These are phyloP conservation scores for Trametes cubensis DNA, from an alignment of 768 basidiomycete species.

Conservation along the genomic window DNA sequence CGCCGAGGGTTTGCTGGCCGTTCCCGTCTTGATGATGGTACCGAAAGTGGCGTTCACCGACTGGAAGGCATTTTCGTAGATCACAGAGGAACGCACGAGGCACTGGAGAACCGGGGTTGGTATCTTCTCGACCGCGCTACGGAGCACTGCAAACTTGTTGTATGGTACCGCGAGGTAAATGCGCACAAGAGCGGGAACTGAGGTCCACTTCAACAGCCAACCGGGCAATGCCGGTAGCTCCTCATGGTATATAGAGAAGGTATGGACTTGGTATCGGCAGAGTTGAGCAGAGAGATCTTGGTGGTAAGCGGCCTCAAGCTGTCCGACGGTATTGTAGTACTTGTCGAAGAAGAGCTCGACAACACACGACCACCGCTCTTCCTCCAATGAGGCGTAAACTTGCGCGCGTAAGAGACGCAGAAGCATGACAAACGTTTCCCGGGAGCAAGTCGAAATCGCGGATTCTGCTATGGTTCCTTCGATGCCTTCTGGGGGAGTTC, in stretches of 20 bases:
- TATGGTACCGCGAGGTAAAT: conserved; percentile 40
- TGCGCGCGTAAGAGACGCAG: conserved; percentile 40
- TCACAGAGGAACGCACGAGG: conserved; percentile 24
- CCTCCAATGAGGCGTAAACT: conserved; percentile 18
- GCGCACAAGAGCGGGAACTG: conserved; percentile 39
- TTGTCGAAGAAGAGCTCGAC: not conserved
- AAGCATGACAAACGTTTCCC: conserved; percentile 50
- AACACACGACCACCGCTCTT: not conserved
- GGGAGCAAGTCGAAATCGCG: conserved; percentile 44
- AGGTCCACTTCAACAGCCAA: conserved; percentile 20
- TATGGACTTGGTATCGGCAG: not conserved
- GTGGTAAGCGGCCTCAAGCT: not conserved
- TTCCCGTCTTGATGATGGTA: not conserved
- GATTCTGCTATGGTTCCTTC: conserved; percentile 17
- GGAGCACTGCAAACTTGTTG: conserved; percentile 31
- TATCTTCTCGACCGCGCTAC: conserved; percentile 18
- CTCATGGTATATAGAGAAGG: not conserved
- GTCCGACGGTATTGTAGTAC: too few relatives aligned
- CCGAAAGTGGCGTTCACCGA: conserved; percentile 25
- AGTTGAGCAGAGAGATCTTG: conserved; percentile 2
- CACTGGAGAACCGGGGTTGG: conserved; percentile 31
- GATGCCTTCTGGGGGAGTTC: not conserved
- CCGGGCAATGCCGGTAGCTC: not conserved
- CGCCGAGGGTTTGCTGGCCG: not conserved
- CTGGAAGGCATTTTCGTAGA: conserved; percentile 31